Conservation (phyloP, 208 protist genomes). For the Trypanosoma conorhini region DNA sequence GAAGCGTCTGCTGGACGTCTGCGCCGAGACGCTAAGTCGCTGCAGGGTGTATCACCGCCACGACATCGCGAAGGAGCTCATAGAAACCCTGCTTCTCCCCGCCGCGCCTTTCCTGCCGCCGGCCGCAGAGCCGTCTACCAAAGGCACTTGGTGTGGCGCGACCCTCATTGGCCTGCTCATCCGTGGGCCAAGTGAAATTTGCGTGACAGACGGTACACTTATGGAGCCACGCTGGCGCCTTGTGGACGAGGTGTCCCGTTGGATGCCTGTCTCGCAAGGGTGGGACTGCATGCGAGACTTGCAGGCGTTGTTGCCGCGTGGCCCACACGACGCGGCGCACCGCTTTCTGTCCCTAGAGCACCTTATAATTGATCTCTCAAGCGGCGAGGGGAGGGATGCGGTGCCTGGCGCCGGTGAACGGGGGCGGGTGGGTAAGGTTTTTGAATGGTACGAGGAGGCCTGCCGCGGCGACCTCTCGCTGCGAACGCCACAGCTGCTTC, state of each 20-base stretch:
- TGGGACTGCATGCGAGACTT: constrained; percentile 8
- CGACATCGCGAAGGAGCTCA: constrained; percentile 32
- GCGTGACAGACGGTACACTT: not conserved
- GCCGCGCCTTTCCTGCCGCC: constrained; percentile 10
- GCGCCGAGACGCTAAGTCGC: constrained; percentile 9
- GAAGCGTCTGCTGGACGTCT: constrained; percentile 17
- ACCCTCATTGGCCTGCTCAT: constrained; percentile 13
- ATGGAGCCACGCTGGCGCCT: constrained; percentile 12
- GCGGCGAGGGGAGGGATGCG: not conserved
- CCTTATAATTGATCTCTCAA: constrained; percentile 17
- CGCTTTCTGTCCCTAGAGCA: constrained; percentile 14
- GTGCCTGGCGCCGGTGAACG: not conserved
- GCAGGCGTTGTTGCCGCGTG: not conserved
- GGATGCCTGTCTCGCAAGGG: constrained; percentile 14
- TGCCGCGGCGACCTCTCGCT: constrained; percentile 18
- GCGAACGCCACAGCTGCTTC: constrained; percentile 27
- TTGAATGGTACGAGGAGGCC: constrained; percentile 21
- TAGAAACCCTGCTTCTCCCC: constrained; percentile 31
- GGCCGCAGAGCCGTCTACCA: not conserved
- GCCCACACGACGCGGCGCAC: not conserved
- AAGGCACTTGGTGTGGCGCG: not conserved
- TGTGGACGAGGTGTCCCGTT: constrained; percentile 21
- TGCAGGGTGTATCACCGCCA: constrained; percentile 30
- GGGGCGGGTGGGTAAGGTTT: constrained; percentile 12
- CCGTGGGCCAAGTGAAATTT: not conserved